Percentiles rank a stretch among this genome's conserved stretches.
phyloP scores from a whole-genome alignment of 345 rosid species.

The Arabis alpina region DNA sequence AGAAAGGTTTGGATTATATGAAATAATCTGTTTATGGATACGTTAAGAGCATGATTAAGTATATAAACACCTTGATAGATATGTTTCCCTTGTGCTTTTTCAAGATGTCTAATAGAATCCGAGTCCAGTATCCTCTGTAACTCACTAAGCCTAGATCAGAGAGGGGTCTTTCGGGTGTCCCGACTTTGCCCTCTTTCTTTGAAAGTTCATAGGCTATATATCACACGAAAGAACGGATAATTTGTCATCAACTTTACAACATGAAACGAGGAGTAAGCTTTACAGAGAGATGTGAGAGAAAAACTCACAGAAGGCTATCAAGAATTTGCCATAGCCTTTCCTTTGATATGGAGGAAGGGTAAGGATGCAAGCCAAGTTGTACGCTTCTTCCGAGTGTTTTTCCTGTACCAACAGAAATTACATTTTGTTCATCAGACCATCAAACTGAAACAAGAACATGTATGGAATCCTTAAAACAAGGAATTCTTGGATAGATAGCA shows the following conservation, averaged over 20 bases:
- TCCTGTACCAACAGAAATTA: conserved; percentile 60
- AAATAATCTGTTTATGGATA: conserved; percentile 6
- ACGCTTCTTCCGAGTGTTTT: conserved; percentile 97
- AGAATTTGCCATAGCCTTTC: conserved; percentile 98
- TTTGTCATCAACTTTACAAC: background rate
- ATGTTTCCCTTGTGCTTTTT: conserved; percentile 98
- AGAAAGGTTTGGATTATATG: background rate
- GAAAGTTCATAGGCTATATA: conserved; percentile 95
- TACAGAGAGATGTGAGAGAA: conserved; percentile 1
- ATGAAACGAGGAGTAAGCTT: conserved; percentile 1
- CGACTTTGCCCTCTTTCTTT: conserved; percentile 98
- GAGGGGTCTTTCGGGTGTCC: conserved; percentile 98
- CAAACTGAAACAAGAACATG: background rate
- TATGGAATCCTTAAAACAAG: background rate
- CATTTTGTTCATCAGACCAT: conserved; percentile 10
- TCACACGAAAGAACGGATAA: background rate
- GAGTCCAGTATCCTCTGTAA: conserved; percentile 98
- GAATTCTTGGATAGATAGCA: background rate
- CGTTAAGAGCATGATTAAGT: background rate
- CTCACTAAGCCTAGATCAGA: conserved; percentile 96
- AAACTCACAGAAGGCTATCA: conserved; percentile 94
- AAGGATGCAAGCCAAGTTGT: conserved; percentile 96
- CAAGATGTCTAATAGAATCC: conserved; percentile 92
- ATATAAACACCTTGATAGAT: conserved; percentile 78
- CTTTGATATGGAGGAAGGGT: conserved; percentile 99